Conservation (phyloP, 352 stramenopile species). For the Bremia lactucae region DNA sequence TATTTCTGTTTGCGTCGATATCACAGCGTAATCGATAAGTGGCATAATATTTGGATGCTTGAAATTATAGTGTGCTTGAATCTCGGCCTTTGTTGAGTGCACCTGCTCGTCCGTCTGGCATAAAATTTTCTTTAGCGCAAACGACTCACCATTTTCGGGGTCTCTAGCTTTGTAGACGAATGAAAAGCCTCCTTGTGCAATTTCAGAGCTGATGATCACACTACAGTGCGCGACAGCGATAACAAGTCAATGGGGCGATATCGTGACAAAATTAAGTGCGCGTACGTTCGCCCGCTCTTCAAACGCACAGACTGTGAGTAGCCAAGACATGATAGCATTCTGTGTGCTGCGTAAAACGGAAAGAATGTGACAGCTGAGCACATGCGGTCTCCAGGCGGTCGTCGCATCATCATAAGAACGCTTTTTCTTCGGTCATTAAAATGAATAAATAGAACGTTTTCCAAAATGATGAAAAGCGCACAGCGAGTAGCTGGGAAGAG, state of each 20-base stretch:
- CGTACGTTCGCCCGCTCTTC: constrained; percentile 69
- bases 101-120: constrained; percentile 80
- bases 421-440: constrained; percentile 20
- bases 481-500: neutral
- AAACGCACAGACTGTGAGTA: constrained; percentile 53
- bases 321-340: constrained; percentile 59
- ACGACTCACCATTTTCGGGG: constrained; percentile 55
- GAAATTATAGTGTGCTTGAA: constrained; percentile 66
- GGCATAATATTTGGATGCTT: constrained; percentile 79
- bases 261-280: neutral
- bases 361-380: constrained; percentile 52
- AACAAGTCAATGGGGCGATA: neutral
- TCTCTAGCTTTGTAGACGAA: constrained; percentile 78
- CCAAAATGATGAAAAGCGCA: neutral
- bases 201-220: constrained; percentile 42
- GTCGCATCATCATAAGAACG: constrained; percentile 20
- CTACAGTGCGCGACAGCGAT: constrained; percentile 17
- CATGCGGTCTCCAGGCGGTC: constrained; percentile 19
- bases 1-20: constrained; percentile 27
- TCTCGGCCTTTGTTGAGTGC: constrained; percentile 70
- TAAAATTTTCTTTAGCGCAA: constrained; percentile 86
- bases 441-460: neutral
- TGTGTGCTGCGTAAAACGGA: constrained; percentile 46
- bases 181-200: constrained; percentile 82
- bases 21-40: constrained; percentile 60